phyloP scores from a whole-genome alignment of 306 rosid species.

The Mucuna pruriens region DNA sequence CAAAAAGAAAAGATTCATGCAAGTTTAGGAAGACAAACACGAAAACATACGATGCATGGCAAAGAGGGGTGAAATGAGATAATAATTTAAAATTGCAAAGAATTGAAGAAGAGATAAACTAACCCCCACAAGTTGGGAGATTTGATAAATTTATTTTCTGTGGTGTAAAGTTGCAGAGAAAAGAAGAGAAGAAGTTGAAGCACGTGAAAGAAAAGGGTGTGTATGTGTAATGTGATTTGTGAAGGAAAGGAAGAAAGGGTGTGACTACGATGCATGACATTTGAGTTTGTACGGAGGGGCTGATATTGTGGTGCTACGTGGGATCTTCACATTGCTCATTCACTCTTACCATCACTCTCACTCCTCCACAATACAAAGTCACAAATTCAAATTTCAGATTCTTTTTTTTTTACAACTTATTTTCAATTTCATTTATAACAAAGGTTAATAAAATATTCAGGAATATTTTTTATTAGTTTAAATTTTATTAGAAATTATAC shows the following conservation, averaged over 20 bases:
- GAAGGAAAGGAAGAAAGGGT: background rate
- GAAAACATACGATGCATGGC: background rate
- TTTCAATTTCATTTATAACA: too few species aligned
- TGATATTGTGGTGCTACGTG: slow-evolving; percentile 26
- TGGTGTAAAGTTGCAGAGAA: slow-evolving; percentile 19
- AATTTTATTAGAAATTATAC: too few species aligned
- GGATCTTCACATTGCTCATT: background rate
- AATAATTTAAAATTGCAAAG: background rate
- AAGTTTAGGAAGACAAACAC: background rate
- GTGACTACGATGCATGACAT: background rate
- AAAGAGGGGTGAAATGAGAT: background rate
- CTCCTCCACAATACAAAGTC: background rate
- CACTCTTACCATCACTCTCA: background rate
- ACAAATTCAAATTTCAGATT: background rate
- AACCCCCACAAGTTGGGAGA: slow-evolving; percentile 25
- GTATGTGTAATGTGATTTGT: slow-evolving; percentile 3
- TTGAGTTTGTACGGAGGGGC: slow-evolving; percentile 25
- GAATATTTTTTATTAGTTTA: too few species aligned
- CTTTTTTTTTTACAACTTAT: background rate
- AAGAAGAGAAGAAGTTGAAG: background rate
- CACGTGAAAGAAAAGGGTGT: slow-evolving; percentile 29
- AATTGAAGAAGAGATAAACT: slow-evolving; percentile 21
- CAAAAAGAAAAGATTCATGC: slow-evolving; percentile 17
- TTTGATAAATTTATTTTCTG: background rate
- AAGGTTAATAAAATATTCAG: too few species aligned